Percentiles rank a stretch among this genome's conserved stretches.
These are phyloP conservation scores for Phialophora tarda DNA, from an alignment of 2,329 filamentous ascomycete genomes.

Conservation along the genomic window DNA sequence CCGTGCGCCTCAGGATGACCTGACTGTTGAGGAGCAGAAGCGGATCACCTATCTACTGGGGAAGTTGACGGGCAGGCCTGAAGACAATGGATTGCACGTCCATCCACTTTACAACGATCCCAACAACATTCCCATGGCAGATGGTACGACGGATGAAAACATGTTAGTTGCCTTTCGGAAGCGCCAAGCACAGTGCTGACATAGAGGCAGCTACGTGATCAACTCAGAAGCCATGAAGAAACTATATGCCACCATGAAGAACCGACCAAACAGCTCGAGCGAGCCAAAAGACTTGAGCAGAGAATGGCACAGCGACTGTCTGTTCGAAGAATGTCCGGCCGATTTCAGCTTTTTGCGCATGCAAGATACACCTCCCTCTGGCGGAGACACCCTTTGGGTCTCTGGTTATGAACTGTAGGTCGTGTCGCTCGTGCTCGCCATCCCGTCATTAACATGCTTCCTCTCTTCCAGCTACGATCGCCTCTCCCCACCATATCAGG, in stretches of 20 bases:
- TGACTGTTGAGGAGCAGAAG: slow-evolving; percentile 53
- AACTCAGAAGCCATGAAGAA: slow-evolving; percentile 63
- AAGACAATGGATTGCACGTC: slow-evolving; percentile 59
- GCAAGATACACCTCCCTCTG: slow-evolving; percentile 46
- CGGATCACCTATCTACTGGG: slow-evolving; percentile 54
- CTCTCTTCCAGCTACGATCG: slow-evolving; percentile 62
- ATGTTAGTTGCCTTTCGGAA: slow-evolving; percentile 23
- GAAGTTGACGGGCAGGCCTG: slow-evolving; percentile 53
- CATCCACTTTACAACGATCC: slow-evolving; percentile 53
- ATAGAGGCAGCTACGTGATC: slow-evolving; percentile 59
- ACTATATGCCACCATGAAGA: slow-evolving; percentile 48
- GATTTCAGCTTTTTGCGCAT: slow-evolving; percentile 34
- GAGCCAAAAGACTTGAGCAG: slow-evolving; percentile 31
- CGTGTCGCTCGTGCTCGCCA: not conserved
- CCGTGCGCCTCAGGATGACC: slow-evolving; percentile 55
- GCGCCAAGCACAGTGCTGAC: not conserved
- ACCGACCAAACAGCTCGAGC: slow-evolving; percentile 24
- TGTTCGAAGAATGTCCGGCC: slow-evolving; percentile 33
- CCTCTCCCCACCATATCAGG: slow-evolving; percentile 58
- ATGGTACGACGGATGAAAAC: slow-evolving; percentile 35
- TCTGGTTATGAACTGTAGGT: slow-evolving; percentile 71
- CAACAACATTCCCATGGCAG: slow-evolving; percentile 35
- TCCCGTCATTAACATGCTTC: not conserved
- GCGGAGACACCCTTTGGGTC: slow-evolving; percentile 68
- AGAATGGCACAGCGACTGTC: slow-evolving; percentile 33